phyloP scores from a whole-genome alignment of 345 rosid species.

The Mangifera indica region DNA sequence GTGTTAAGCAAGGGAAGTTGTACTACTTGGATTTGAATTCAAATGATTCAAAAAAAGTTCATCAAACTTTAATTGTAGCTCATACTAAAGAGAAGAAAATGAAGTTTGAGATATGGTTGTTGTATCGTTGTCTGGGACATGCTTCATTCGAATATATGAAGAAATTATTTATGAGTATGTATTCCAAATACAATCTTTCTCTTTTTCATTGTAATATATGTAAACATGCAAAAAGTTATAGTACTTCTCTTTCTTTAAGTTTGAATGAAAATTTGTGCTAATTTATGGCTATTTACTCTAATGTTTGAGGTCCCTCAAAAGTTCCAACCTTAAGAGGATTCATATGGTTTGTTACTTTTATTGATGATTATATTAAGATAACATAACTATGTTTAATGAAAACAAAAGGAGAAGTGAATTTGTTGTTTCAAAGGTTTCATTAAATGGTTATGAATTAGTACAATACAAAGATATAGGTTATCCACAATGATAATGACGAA shows the following conservation, averaged over 20 bases:
- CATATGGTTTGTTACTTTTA: neutral
- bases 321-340: neutral
- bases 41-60: no score
- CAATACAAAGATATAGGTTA: neutral
- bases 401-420: no score
- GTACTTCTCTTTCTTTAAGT: neutral
- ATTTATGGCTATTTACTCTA: neutral
- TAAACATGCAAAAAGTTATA: neutral
- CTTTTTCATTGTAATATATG: no score
- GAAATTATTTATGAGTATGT: no score
- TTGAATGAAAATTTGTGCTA: no score
- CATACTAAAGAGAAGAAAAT: neutral
- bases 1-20: no score
- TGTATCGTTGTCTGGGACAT: neutral
- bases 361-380: neutral
- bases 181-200: no score
- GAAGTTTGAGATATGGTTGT: neutral
- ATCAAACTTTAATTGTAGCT: no score
- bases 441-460: neutral
- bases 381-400: neutral
- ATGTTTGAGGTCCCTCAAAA: neutral
- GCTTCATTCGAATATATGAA: no score
- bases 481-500: neutral
- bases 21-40: no score
- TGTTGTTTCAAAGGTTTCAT: no score